These are phyloP conservation scores for Monascus ruber DNA, from an alignment of 2,329 filamentous ascomycete species.

Conservation along the genomic window DNA sequence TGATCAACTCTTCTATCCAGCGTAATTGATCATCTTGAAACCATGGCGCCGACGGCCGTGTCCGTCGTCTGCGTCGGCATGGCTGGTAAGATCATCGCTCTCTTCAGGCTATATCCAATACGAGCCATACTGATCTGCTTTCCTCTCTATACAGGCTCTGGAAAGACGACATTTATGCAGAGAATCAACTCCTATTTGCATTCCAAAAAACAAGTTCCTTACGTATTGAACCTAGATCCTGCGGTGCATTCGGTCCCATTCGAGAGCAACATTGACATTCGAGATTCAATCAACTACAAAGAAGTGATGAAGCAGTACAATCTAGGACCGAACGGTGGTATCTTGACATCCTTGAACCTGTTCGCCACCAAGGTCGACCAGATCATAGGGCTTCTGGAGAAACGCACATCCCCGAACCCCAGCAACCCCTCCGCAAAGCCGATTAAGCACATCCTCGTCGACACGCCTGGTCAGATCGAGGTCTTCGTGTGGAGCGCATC, in stretches of 20 bases:
- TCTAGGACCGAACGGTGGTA: constrained; percentile 90
- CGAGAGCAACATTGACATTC: constrained; percentile 96
- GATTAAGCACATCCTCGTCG: constrained; percentile 77
- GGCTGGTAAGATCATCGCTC: constrained; percentile 52
- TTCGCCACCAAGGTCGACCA: constrained; percentile 98
- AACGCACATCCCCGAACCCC: constrained; percentile 56
- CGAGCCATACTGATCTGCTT: too few relatives aligned
- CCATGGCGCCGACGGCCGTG: constrained; percentile 49
- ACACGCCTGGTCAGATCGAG: constrained; percentile 96
- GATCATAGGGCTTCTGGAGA: constrained; percentile 79
- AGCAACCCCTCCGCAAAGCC: constrained; percentile 39
- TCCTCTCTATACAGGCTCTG: constrained; percentile 51
- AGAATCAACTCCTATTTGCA: constrained; percentile 91
- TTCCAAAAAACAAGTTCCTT: constrained; percentile 66
- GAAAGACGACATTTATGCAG: constrained; percentile 99
- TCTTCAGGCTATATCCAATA: constrained; percentile 4
- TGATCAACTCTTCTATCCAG: constrained; percentile 1
- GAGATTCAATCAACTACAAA: constrained; percentile 97
- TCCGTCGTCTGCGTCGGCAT: constrained; percentile 92
- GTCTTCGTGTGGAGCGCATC: constrained; percentile 98
- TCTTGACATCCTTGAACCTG: constrained; percentile 87
- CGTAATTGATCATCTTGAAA: constrained; percentile 6
- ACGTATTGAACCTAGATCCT: constrained; percentile 94
- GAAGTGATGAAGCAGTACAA: constrained; percentile 99
- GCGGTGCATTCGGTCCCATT: constrained; percentile 90